Evolutionary conservation across 2,329 filamentous ascomycete species (phyloP).

Genomic region (Pyrenochaeta sp.): DNA sequence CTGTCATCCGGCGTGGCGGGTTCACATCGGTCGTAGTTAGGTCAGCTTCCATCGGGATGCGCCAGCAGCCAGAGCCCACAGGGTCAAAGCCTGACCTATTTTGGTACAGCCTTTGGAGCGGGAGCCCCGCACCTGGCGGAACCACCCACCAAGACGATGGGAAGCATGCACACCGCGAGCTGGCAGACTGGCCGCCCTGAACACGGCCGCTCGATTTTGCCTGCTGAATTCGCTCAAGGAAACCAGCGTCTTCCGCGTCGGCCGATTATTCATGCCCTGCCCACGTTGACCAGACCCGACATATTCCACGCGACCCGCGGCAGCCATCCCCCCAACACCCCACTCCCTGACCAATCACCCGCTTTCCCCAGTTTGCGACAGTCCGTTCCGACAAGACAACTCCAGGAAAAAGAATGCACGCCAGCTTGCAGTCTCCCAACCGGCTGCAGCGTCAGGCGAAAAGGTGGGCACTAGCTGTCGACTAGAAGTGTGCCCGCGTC

Average conservation of each 20-base stretch:
- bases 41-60: constrained; percentile 36
- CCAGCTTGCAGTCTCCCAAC: constrained; percentile 15
- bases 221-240: too few species aligned
- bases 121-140: constrained; percentile 34
- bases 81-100: constrained; percentile 31
- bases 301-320: constrained; percentile 9
- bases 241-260: constrained; percentile 4
- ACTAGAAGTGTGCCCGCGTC: constrained; percentile 30
- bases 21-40: constrained; percentile 31
- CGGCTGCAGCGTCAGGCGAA: constrained; percentile 25
- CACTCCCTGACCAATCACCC: constrained; percentile 23
- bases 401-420: constrained; percentile 16
- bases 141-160: constrained; percentile 22
- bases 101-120: constrained; percentile 31
- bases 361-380: constrained; percentile 13
- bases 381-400: constrained; percentile 19
- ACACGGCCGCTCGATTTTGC: too few species aligned
- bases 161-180: constrained; percentile 23
- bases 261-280: constrained; percentile 5
- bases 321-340: constrained; percentile 7
- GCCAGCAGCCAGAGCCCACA: constrained; percentile 26
- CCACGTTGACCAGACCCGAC: constrained; percentile 5
- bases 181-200: too few species aligned
- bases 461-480: constrained; percentile 20
- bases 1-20: constrained; percentile 45